A percentile compares a stretch with the other conserved stretches of the same genome.
These are phyloP conservation scores for Catunica adiposa DNA, from an alignment of 2,329 filamentous ascomycete genomes.

Conservation along the genomic window DNA sequence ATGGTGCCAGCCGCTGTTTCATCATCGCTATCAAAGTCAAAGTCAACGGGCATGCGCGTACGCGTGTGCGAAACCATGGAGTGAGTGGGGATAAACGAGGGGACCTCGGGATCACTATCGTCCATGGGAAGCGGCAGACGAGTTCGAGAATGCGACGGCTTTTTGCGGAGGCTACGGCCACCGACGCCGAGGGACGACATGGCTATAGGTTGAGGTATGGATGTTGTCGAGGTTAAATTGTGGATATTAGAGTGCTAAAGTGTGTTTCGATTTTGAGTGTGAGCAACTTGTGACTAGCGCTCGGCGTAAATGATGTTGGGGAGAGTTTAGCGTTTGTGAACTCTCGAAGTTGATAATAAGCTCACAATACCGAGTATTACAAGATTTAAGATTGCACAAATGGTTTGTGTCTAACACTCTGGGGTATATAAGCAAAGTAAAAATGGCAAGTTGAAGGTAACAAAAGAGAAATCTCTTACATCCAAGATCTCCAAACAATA, in stretches of 20 bases:
- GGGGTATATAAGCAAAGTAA: too few species aligned
- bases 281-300: too few species aligned
- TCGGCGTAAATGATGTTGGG: too few species aligned
- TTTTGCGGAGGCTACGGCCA: constrained; percentile 6
- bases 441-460: too few species aligned
- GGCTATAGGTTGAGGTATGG: background rate
- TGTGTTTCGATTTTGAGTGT: background rate
- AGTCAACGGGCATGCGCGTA: constrained; percentile 11
- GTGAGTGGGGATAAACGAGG: constrained; percentile 5
- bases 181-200: constrained; percentile 11
- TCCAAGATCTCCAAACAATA: background rate
- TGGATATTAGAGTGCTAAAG: background rate
- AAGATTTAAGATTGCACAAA: background rate
- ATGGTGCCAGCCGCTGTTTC: constrained; percentile 8
- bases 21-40: constrained; percentile 12
- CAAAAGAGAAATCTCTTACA: background rate
- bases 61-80: constrained; percentile 13
- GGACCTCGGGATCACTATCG: constrained; percentile 12
- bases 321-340: too few species aligned
- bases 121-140: constrained; percentile 10
- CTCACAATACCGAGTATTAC: background rate
- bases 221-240: background rate
- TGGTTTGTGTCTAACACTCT: background rate
- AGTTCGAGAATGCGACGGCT: constrained; percentile 11
- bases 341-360: too few species aligned